Evolutionary conservation across 768 basidiomycete species (phyloP).

Genomic region (Kwoniella newhampshirensis): DNA sequence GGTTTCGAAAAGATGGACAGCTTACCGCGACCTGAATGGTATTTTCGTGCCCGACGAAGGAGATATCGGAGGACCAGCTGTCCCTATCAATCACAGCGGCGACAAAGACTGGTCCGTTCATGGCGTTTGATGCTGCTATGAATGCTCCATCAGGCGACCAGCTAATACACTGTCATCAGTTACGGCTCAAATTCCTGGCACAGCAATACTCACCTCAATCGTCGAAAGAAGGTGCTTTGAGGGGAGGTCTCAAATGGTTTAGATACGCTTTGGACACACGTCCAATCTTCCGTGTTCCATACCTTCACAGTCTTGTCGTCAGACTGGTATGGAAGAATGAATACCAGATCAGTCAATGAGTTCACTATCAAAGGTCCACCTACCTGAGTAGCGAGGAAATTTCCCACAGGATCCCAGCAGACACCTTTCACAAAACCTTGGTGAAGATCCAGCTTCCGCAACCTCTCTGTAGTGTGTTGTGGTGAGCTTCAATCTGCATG

Average conservation of each 20-base stretch:
- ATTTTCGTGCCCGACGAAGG: conserved; percentile 93
- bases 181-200: neutral
- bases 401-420: conserved; percentile 97
- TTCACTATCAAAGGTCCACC: conserved; percentile 10
- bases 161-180: conserved; percentile 56
- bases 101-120: conserved; percentile 96
- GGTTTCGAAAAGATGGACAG: too few species aligned
- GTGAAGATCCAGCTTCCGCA: conserved; percentile 81
- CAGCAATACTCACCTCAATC: conserved; percentile 67
- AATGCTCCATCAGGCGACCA: conserved; percentile 99
- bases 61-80: conserved; percentile 82
- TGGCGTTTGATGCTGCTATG: conserved; percentile 95
- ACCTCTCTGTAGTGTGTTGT: conserved; percentile 66
- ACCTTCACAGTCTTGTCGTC: conserved; percentile 96
- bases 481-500: conserved; percentile 9
- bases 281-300: conserved; percentile 93
- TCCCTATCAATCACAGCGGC: conserved; percentile 89
- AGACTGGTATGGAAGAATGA: conserved; percentile 58
- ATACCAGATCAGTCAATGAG: neutral
- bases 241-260: conserved; percentile 94
- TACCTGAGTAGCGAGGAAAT: conserved; percentile 84
- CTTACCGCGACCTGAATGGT: conserved; percentile 91
- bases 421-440: conserved; percentile 98
- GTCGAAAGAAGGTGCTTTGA: conserved; percentile 87
- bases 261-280: conserved; percentile 73